Percentiles rank a stretch among this genome's conserved stretches.
Conservation (phyloP, 352 stramenopile genomes). For the Phytophthora hibernalis region DNA sequence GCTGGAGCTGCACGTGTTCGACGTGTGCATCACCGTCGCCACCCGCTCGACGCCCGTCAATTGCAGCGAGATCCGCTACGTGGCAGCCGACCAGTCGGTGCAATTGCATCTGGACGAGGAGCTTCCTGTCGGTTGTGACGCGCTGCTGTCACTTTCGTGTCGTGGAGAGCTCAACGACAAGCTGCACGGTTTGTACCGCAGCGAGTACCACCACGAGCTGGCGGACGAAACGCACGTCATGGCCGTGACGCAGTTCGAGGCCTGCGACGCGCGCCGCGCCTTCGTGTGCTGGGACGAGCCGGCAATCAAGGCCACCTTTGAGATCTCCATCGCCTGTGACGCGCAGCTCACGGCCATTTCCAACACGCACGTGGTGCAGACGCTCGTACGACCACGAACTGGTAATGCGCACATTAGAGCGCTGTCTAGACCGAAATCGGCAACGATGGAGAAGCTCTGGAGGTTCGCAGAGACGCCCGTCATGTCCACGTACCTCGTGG, state of each 20-base stretch:
- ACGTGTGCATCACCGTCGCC: conserved; percentile 59
- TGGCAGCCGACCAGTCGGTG: conserved; percentile 61
- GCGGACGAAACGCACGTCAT: conserved; percentile 94
- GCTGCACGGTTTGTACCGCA: conserved; percentile 97
- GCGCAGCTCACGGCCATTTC: conserved; percentile 91
- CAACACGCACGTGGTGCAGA: conserved; percentile 97
- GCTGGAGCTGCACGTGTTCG: conserved; percentile 92
- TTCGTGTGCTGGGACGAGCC: conserved; percentile 99
- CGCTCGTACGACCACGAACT: conserved; percentile 54
- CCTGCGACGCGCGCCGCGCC: conserved; percentile 91
- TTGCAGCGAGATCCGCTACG: conserved; percentile 67
- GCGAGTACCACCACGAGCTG: conserved; percentile 91
- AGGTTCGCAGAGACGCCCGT: conserved; percentile 93
- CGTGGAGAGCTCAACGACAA: conserved; percentile 90
- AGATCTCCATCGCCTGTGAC: conserved; percentile 92
- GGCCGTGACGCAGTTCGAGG: conserved; percentile 90
- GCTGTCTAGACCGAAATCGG: conserved; percentile 39
- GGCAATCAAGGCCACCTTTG: conserved; percentile 95
- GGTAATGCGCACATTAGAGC: conserved; percentile 65
- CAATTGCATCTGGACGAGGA: conserved; percentile 56
- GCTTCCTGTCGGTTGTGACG: conserved; percentile 42
- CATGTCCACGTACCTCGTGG: conserved; percentile 98
- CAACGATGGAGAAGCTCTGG: conserved; percentile 71
- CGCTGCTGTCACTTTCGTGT: conserved; percentile 56
- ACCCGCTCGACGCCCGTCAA: conserved; percentile 40